Evolutionary conservation across 2,329 filamentous ascomycete genomes (phyloP).

Genomic region (Colletotrichum incanum): DNA sequence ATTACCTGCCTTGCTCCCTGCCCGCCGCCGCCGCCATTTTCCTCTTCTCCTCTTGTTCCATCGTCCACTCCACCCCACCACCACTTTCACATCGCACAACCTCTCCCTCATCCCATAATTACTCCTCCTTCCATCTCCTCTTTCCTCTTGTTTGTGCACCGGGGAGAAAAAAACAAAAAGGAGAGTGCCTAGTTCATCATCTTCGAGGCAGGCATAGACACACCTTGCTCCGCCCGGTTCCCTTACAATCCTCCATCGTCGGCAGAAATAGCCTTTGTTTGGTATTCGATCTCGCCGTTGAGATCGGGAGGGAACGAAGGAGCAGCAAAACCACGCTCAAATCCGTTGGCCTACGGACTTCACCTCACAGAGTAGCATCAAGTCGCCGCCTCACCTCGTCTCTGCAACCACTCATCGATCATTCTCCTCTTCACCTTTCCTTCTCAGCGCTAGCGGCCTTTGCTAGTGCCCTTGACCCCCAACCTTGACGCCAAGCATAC

Average conservation of each 20-base stretch:
- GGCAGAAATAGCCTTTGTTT: background rate
- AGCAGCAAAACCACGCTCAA: background rate
- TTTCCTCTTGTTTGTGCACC: background rate
- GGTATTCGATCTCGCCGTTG: constrained; percentile 7
- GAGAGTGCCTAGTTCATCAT: too few relatives aligned
- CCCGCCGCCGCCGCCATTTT: background rate
- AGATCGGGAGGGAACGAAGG: background rate
- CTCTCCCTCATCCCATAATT: background rate
- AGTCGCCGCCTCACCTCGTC: constrained; percentile 8
- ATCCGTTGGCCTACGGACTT: background rate
- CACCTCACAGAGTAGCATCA: background rate
- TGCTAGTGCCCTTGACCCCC: constrained; percentile 37
- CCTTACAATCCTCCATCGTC: background rate
- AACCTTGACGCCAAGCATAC: constrained; percentile 35
- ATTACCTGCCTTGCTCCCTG: constrained; percentile 10
- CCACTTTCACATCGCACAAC: constrained; percentile 27
- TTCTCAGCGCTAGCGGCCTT: constrained; percentile 33
- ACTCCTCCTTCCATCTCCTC: background rate
- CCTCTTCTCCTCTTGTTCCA: background rate
- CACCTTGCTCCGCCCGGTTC: background rate
- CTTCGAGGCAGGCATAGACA: background rate
- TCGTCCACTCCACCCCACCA: constrained; percentile 19
- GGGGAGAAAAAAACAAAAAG: background rate
- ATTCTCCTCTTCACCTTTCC: constrained; percentile 15
- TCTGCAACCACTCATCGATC: constrained; percentile 2